phyloP scores from a whole-genome alignment of 2,329 filamentous ascomycete species.

The Spiromastix sp. region DNA sequence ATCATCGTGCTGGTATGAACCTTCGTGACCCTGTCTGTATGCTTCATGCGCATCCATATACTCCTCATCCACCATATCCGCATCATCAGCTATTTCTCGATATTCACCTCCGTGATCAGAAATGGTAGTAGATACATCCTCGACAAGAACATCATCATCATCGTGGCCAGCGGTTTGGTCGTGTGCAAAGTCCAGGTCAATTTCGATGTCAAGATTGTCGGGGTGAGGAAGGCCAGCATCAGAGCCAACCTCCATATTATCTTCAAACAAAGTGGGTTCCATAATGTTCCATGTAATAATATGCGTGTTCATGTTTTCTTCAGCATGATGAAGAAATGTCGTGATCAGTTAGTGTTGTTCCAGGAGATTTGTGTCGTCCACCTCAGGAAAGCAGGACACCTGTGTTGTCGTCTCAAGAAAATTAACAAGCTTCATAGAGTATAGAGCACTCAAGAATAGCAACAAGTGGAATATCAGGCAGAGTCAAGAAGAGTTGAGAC shows the following conservation, averaged over 20 bases:
- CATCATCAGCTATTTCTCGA: constrained; percentile 26
- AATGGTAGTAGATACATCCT: constrained; percentile 35
- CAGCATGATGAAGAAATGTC: neutral
- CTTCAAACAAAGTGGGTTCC: constrained; percentile 29
- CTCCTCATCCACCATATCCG: constrained; percentile 38
- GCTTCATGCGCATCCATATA: constrained; percentile 16
- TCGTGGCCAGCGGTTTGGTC: constrained; percentile 29
- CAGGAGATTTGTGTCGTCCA: neutral
- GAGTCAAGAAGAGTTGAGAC: no score
- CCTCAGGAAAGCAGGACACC: no score
- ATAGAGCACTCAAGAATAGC: no score
- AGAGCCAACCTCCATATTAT: constrained; percentile 34
- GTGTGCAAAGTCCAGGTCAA: constrained; percentile 46
- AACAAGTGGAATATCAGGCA: no score
- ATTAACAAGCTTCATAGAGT: no score
- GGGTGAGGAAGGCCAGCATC: constrained; percentile 30
- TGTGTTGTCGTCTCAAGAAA: no score
- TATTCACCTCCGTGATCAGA: constrained; percentile 24
- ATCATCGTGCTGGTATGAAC: constrained; percentile 21
- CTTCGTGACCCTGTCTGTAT: constrained; percentile 15
- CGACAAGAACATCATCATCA: constrained; percentile 48
- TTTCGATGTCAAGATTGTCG: constrained; percentile 40
- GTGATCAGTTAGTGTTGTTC: neutral
- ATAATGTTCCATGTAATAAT: constrained; percentile 20
- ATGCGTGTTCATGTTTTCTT: neutral